These are phyloP conservation scores for Gnaphalium uliginosum DNA, from an alignment of 129 eudicot species.

Conservation along the genomic window DNA sequence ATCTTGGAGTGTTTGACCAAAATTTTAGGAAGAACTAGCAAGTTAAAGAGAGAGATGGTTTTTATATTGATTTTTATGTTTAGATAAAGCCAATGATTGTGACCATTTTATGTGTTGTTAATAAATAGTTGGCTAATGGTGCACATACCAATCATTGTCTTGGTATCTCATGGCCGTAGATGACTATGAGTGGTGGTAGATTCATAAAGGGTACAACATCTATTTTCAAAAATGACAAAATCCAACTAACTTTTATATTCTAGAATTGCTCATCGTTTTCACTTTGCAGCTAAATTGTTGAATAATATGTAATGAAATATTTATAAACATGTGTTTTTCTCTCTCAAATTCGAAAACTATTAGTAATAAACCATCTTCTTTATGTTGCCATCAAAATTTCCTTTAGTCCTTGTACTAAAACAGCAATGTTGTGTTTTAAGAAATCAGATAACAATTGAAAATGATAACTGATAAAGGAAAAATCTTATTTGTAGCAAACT, in stretches of 20 bases:
- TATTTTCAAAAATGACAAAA: background rate
- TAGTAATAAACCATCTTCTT: too few relatives aligned
- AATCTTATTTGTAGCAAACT: too few relatives aligned
- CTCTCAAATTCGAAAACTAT: too few relatives aligned
- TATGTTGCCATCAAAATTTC: too few relatives aligned
- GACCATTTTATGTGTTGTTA: constrained; percentile 8
- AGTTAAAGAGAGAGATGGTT: background rate
- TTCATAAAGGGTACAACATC: background rate
- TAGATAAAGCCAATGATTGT: constrained; percentile 1
- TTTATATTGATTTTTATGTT: background rate
- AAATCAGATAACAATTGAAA: too few relatives aligned
- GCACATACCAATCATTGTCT: constrained; percentile 1
- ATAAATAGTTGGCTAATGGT: constrained; percentile 3
- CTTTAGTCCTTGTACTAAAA: too few relatives aligned
- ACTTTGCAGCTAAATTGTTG: background rate
- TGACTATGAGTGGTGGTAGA: constrained; percentile 4
- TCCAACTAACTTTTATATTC: background rate
- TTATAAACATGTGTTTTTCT: background rate
- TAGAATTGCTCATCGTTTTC: background rate
- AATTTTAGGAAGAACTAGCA: background rate
- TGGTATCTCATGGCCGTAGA: background rate
- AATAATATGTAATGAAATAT: background rate
- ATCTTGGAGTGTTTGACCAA: constrained; percentile 15
- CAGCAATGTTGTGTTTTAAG: too few relatives aligned
- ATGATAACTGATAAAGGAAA: too few relatives aligned